phyloP scores from a whole-genome alignment of 257 asterid genomes.

The Marsdenia floribunda region DNA sequence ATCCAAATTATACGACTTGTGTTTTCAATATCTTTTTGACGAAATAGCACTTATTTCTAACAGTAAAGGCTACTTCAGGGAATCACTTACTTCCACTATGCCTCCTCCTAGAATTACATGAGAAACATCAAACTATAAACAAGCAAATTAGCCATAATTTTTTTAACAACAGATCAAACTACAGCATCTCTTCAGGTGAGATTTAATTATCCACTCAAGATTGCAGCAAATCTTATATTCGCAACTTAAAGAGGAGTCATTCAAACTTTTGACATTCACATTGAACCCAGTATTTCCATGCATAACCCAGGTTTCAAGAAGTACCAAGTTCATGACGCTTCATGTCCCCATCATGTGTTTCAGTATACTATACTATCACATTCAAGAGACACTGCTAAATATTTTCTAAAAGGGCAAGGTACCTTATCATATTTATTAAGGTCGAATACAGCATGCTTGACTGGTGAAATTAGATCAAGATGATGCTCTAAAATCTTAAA shows the following conservation, averaged over 20 bases:
- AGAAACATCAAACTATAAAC: not conserved
- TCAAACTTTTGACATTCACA: not conserved
- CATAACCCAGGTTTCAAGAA: not conserved
- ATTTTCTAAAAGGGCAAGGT: not conserved
- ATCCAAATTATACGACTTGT: not conserved
- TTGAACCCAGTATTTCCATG: not conserved
- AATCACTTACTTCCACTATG: not conserved
- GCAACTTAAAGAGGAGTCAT: not conserved
- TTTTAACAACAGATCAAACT: not conserved
- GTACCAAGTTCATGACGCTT: not conserved
- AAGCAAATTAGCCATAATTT: not conserved
- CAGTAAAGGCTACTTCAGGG: not conserved
- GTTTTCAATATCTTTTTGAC: too few relatives aligned
- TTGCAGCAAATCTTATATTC: not conserved
- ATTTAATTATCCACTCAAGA: not conserved
- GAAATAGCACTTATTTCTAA: too few relatives aligned
- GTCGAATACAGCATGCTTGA: not conserved
- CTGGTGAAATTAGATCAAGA: not conserved
- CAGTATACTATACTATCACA: not conserved
- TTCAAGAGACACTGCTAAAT: not conserved
- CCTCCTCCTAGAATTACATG: not conserved
- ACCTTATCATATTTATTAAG: not conserved
- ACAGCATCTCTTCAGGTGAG: not conserved
- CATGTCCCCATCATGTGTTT: not conserved
- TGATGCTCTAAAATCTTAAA: not conserved